phyloP scores from a whole-genome alignment of 73 alveolate genomes.

The Blepharisma japonicum region DNA sequence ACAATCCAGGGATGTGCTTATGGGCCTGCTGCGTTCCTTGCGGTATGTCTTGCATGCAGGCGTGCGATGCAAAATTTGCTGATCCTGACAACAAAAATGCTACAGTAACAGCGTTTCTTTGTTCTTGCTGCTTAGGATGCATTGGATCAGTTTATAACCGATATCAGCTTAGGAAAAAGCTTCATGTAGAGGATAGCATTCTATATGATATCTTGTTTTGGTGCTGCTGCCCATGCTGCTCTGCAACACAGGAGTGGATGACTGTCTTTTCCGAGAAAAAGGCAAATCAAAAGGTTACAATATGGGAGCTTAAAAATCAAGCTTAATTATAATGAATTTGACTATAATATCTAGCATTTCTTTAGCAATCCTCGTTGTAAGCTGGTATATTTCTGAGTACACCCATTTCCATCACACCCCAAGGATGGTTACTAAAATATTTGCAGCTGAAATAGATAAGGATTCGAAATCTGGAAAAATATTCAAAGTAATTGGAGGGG shows the following conservation, averaged over 20 bases:
- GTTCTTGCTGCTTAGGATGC: neutral
- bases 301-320: neutral
- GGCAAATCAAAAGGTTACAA: neutral
- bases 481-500: constrained; percentile 37
- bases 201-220: neutral
- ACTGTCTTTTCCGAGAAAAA: neutral
- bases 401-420: constrained; percentile 8
- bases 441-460: neutral
- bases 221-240: constrained; percentile 19
- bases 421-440: neutral
- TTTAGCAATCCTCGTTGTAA: neutral
- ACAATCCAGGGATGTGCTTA: neutral
- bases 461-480: neutral
- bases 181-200: neutral
- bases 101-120: neutral
- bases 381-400: constrained; percentile 11
- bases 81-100: neutral
- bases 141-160: constrained; percentile 1
- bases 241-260: constrained; percentile 3
- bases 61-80: neutral
- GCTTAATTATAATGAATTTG: too few relatives aligned
- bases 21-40: constrained; percentile 28
- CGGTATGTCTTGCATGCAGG: constrained; percentile 26
- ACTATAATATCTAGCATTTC: too few relatives aligned
- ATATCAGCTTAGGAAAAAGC: neutral